A percentile compares a stretch with the other conserved stretches of the same genome.
phyloP scores from a whole-genome alignment of 345 rosid genomes.

The Melaleuca alternifolia region DNA sequence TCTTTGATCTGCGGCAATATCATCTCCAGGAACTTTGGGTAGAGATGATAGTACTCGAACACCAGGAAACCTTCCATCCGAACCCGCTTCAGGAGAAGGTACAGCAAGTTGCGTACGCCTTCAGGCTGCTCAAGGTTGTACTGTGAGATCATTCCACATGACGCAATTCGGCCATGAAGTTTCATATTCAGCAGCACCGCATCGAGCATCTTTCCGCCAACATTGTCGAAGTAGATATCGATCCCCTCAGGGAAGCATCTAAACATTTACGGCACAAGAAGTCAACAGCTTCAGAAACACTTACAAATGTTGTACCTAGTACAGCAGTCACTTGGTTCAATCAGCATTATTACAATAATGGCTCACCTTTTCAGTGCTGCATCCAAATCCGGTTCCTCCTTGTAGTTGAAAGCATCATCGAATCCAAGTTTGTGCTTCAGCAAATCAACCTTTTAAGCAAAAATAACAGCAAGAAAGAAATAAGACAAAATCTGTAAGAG shows the following conservation, averaged over 20 bases:
- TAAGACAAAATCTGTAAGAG: neutral
- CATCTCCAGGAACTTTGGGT: constrained; percentile 12
- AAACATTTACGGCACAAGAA: neutral
- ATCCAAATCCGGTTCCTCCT: constrained; percentile 21
- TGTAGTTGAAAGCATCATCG: constrained; percentile 54
- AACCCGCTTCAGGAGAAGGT: neutral
- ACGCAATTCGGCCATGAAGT: neutral
- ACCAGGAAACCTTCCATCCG: constrained; percentile 9
- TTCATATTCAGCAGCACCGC: constrained; percentile 22
- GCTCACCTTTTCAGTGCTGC: constrained; percentile 45
- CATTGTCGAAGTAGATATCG: constrained; percentile 27
- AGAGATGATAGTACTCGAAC: constrained; percentile 2
- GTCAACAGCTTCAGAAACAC: neutral
- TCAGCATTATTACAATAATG: neutral
- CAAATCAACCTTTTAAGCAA: constrained; percentile 19
- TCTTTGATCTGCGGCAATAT: constrained; percentile 12
- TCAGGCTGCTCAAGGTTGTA: constrained; percentile 9
- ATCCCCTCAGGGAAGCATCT: constrained; percentile 24
- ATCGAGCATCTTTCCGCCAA: constrained; percentile 24
- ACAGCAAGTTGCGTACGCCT: constrained; percentile 1
- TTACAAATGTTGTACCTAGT: neutral
- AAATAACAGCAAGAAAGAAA: neutral
- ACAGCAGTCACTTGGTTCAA: too few species aligned
- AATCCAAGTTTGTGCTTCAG: constrained; percentile 39
- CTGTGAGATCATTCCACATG: constrained; percentile 22